Evolutionary conservation across 2,329 filamentous ascomycete genomes (phyloP).

Genomic region (Claviceps sp.): DNA sequence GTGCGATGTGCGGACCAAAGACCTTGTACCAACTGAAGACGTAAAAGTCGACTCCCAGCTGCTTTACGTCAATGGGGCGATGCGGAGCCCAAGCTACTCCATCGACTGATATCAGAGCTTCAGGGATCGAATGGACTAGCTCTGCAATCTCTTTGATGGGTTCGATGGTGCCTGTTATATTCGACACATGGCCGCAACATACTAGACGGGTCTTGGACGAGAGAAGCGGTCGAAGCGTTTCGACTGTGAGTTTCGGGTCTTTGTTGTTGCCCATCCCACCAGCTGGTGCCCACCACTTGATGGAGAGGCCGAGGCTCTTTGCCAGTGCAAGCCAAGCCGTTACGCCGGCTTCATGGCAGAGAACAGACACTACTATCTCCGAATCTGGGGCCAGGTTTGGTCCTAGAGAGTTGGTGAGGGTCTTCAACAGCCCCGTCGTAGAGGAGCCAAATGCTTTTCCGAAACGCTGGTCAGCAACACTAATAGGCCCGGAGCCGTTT

Average conservation of each 20-base stretch:
- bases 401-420: slow-evolving; percentile 42
- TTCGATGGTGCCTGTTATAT: slow-evolving; percentile 57
- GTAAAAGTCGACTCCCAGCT: slow-evolving; percentile 61
- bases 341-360: slow-evolving; percentile 71
- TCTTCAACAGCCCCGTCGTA: slow-evolving; percentile 64
- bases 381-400: slow-evolving; percentile 17
- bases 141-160: slow-evolving; percentile 40
- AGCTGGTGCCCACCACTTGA: slow-evolving; percentile 58
- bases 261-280: not conserved
- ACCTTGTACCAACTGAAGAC: slow-evolving; percentile 76
- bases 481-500: not conserved
- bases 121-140: slow-evolving; percentile 30
- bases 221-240: slow-evolving; percentile 45
- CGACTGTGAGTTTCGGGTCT: slow-evolving; percentile 32
- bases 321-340: slow-evolving; percentile 61
- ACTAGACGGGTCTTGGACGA: slow-evolving; percentile 54
- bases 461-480: not conserved
- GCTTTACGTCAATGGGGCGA: slow-evolving; percentile 52
- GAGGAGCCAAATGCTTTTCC: slow-evolving; percentile 51
- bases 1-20: slow-evolving; percentile 62
- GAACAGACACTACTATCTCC: slow-evolving; percentile 55
- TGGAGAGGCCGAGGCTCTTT: slow-evolving; percentile 38
- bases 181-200: slow-evolving; percentile 59
- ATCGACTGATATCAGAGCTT: slow-evolving; percentile 56
- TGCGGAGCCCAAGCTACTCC: slow-evolving; percentile 68